Base-by-base conservation (phyloP, 306 rosid species). In the Alnus glutinosa region DNA sequence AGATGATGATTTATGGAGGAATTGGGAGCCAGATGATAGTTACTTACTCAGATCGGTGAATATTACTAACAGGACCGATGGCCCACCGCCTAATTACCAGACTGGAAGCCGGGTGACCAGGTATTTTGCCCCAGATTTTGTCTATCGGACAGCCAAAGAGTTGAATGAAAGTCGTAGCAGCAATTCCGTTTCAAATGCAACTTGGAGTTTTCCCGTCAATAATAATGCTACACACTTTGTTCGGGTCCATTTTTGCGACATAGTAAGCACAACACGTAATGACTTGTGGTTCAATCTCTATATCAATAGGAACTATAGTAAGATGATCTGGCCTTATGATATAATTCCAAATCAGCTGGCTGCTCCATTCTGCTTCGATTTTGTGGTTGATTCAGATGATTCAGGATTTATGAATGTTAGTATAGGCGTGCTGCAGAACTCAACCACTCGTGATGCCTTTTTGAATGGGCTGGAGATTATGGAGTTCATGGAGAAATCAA, bases 381-480 rank as follows among this genome's bases (percentile, higher is more conserved):
- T 58, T 52, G 85, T 85, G 44, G 85, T 87, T 55, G 80, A 13
- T 5, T 83, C 89, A 8, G 82, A 81, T 66, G 15, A 15, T n/a
- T 78, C 80, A 59, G 85, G 87, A 0, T 0, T 9, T 23, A 7
- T 87, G 49, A 66, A 9, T 3, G 59, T 85, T 48, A 72, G 74
- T 4, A 18, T 86, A 63, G 0, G 37, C 37, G 2, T 34, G 37
- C 37, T 34, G 37, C 2, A 0, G 18, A 0, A 55, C 2, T 57
- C 76, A 2, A 0, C 0, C 1, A 4, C 15, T 0, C 36, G 0
- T 11, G 64, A 47, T 7, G 84, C 84, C 10, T 76, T 78, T 73
- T n/a, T 89, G 46, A 89, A 87, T 5, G 90, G 89, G 19, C 74
- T 89, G 49, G 92, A 89, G 79, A 63, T 86, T 57, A 78, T 89